Evolutionary conservation across 768 basidiomycete genomes (phyloP), one percentile per base, ranked within the genome.

Genomic region (Ephemerocybe angulata): DNA sequence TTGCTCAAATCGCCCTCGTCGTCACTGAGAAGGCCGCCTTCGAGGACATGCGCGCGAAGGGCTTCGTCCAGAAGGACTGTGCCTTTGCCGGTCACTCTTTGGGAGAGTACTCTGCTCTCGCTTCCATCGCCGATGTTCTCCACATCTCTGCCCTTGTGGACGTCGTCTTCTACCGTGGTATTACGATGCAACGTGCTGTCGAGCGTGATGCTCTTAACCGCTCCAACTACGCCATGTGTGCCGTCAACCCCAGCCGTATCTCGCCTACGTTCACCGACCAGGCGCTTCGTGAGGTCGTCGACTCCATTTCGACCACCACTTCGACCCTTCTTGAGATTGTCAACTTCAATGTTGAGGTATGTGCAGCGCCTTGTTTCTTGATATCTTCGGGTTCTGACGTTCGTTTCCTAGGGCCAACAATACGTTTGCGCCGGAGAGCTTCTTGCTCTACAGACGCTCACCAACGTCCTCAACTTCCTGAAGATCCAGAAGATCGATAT

Each of bases 161-260:
- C 62, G 92, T 99, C 65, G 96, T 99, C 25, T 99, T 99, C 81
- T 99, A 98, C 72, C 93, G 97, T 69, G 97, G 97, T 63, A 95
- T 99, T 67, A 99, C 97, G 31, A 99, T 98, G 97, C 97, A 98
- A 67, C 93, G 97, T 22, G 97, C 97, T 25, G 97, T 99, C 55
- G 93, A 97, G 72, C 92, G 97, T 29, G 97, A 99, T 66, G 78
- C 87, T 1, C 77, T 90, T 54, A 95, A 95, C 65, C 84, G 97
- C 33, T 96, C 93, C 24, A 93, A 95, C 68, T 99, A 98, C 63
- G 95, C 93, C 8, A 98, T 99, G 97, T 95, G 94, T 70, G 96
- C 97, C n/a, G 90, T 97, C 62, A 98, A 99, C 70, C 96, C 96
- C 3, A 88, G 92, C 62, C 88, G 96, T 53, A 91, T 99, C 58